Base-by-base conservation (phyloP, 2,329 filamentous ascomycete species). In the Fusarium sterilihyphosum region DNA sequence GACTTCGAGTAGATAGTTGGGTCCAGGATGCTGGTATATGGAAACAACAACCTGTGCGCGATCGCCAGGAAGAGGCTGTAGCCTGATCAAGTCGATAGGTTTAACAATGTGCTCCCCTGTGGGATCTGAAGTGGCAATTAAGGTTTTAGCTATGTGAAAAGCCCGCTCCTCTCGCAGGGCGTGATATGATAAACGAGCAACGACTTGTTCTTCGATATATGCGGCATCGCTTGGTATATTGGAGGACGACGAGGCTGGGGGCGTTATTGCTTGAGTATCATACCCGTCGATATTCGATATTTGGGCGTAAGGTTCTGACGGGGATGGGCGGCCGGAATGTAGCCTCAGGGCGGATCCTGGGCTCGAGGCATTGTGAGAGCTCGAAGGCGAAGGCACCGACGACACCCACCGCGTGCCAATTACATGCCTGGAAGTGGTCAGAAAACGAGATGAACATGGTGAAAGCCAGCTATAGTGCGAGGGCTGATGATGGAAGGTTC, bases 161-260 rank as follows among this genome's bases (percentile, higher is more conserved):
- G 96, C 92, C 71, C 95, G 88, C 85, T 98, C 95, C 76, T 98
- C 90, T 13, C 95, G 91, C 60, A 98, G 86, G 22, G 92, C 88
- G 83, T 98, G 94, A 71, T 90, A 92, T 1, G 95, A 98, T 50
- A 98, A 88, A 29, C 94, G 91, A 49, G 95, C 96, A 35, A 98
- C 86, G 11, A 98, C 92, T 13, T 89, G 88, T 70, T 91, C 88
- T 82, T 90, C 92, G 50, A 90, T 78, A 70, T 88, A 89, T 47
- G 86, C 85, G 71, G 87, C 83, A 78, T 91, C 87, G 82, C 76
- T 61, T 64, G 79, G 78, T 73, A 74, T 49, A 77, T 80, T 70
- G 78, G 83, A 62, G 81, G 86, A 58, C 71, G 73, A 72, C 12
- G 80, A 78, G 35, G 75, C 67, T 70, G 73, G 81, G 74, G 38